A percentile compares a stretch with the other conserved stretches of the same genome.
Evolutionary conservation across 2,329 filamentous ascomycete genomes (phyloP).

Genomic region (Fusarium staphyleae): DNA sequence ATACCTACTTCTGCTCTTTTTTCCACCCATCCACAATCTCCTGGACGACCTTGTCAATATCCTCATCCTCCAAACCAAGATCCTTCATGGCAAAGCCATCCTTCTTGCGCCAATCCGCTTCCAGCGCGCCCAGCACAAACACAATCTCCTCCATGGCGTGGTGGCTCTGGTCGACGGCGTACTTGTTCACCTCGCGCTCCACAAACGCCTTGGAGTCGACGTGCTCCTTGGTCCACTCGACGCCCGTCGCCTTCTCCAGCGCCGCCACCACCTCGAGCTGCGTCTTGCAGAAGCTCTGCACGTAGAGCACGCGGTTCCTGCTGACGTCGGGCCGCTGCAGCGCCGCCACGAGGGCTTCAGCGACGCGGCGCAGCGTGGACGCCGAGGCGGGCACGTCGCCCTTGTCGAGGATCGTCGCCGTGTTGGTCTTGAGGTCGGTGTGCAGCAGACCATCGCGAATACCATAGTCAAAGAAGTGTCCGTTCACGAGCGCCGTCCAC

Average conservation of each 20-base stretch:
- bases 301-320: slow-evolving; percentile 57
- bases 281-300: slow-evolving; percentile 56
- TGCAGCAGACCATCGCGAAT: slow-evolving; percentile 46
- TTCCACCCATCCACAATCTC: slow-evolving; percentile 42
- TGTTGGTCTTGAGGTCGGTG: slow-evolving; percentile 54
- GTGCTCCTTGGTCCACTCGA: slow-evolving; percentile 46
- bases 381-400: slow-evolving; percentile 57
- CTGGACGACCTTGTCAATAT: slow-evolving; percentile 52
- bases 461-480: slow-evolving; percentile 60
- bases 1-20: slow-evolving; percentile 8
- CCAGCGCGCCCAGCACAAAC: slow-evolving; percentile 56
- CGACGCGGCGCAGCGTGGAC: slow-evolving; percentile 59
- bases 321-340: slow-evolving; percentile 59
- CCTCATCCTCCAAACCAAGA: slow-evolving; percentile 55
- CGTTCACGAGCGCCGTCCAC: slow-evolving; percentile 57
- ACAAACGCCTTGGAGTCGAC: slow-evolving; percentile 52
- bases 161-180: slow-evolving; percentile 46
- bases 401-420: slow-evolving; percentile 57
- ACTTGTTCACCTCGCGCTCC: slow-evolving; percentile 47
- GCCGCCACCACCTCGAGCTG: slow-evolving; percentile 56
- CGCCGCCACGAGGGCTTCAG: slow-evolving; percentile 56
- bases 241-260: slow-evolving; percentile 58
- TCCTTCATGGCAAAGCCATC: slow-evolving; percentile 57
- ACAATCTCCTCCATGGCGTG: slow-evolving; percentile 56
- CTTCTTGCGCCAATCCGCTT: slow-evolving; percentile 57